phyloP scores from a whole-genome alignment of 495 filamentous ascomycete species.

The Tuber magnatum region DNA sequence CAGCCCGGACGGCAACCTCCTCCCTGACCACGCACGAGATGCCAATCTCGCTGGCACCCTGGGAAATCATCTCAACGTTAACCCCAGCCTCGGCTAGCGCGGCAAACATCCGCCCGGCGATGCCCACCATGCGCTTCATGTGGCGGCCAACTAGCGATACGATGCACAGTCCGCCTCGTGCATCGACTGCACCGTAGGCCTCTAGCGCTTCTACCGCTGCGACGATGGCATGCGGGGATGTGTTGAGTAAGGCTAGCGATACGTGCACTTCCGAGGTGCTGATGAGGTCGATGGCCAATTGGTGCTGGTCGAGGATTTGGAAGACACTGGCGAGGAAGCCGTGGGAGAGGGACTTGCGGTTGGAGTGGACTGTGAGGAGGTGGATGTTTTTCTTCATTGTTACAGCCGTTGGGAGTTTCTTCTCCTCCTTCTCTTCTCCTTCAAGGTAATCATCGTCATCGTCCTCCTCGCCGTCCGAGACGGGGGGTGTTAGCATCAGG shows the following conservation, averaged over 20 bases:
- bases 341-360: constrained; percentile 78
- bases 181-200: constrained; percentile 74
- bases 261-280: constrained; percentile 92
- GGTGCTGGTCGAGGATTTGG: constrained; percentile 68
- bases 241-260: constrained; percentile 83
- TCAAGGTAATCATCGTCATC: neutral
- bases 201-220: constrained; percentile 61
- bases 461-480: neutral
- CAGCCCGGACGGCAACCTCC: constrained; percentile 76
- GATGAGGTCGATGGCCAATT: constrained; percentile 83
- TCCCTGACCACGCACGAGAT: constrained; percentile 96
- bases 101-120: constrained; percentile 82
- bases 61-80: constrained; percentile 97
- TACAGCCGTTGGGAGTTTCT: constrained; percentile 66
- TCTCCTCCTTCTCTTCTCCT: neutral
- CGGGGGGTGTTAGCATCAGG: neutral
- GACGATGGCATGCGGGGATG: constrained; percentile 48
- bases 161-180: constrained; percentile 82
- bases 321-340: constrained; percentile 91
- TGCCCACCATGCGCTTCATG: constrained; percentile 90
- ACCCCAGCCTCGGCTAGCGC: constrained; percentile 79
- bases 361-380: constrained; percentile 90
- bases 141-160: constrained; percentile 84
- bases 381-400: constrained; percentile 91
- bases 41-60: constrained; percentile 96